Percentiles rank a stretch among this genome's conserved stretches.
Evolutionary conservation across 1,284 basidiomycete genomes (phyloP).

Genomic region (Moniliella sp.): DNA sequence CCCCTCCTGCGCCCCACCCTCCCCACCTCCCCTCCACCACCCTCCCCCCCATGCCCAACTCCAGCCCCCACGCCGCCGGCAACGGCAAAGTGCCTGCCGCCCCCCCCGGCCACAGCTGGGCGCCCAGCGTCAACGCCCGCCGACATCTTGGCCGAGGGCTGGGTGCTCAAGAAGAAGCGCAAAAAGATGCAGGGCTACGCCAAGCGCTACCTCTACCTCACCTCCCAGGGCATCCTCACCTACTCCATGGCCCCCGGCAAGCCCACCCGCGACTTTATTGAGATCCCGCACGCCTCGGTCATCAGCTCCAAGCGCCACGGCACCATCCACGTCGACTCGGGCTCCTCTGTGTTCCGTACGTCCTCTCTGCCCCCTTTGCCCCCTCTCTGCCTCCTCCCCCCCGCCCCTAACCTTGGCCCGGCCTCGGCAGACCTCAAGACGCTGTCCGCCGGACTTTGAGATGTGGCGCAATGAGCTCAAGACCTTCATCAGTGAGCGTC

Average conservation of each 20-base stretch:
- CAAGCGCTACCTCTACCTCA: slow-evolving; percentile 28
- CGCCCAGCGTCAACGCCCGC: too few relatives aligned
- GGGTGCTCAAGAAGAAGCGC: slow-evolving; percentile 33
- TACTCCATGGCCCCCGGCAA: slow-evolving; percentile 24
- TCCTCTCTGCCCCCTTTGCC: neutral
- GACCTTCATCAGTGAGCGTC: slow-evolving; percentile 20
- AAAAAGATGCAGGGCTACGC: slow-evolving; percentile 34
- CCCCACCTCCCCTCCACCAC: too few relatives aligned
- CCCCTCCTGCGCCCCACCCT: too few relatives aligned
- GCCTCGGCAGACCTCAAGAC: slow-evolving; percentile 27
- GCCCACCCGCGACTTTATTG: slow-evolving; percentile 20
- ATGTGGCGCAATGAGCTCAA: slow-evolving; percentile 19
- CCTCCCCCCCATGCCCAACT: too few relatives aligned
- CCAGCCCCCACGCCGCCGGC: too few relatives aligned
- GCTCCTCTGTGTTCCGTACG: slow-evolving; percentile 22
- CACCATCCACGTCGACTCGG: slow-evolving; percentile 31
- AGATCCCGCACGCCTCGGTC: slow-evolving; percentile 28
- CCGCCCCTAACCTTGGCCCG: slow-evolving; percentile 29
- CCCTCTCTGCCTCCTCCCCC: neutral
- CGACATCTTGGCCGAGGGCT: slow-evolving; percentile 20
- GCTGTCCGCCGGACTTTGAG: slow-evolving; percentile 22
- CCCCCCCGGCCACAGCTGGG: too few relatives aligned
- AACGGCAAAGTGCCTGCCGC: too few relatives aligned
- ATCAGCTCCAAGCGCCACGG: slow-evolving; percentile 21
- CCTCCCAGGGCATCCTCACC: slow-evolving; percentile 22